Base-by-base conservation (phyloP, 2,329 filamentous ascomycete genomes). In the Pseudopyricularia cyperi region DNA sequence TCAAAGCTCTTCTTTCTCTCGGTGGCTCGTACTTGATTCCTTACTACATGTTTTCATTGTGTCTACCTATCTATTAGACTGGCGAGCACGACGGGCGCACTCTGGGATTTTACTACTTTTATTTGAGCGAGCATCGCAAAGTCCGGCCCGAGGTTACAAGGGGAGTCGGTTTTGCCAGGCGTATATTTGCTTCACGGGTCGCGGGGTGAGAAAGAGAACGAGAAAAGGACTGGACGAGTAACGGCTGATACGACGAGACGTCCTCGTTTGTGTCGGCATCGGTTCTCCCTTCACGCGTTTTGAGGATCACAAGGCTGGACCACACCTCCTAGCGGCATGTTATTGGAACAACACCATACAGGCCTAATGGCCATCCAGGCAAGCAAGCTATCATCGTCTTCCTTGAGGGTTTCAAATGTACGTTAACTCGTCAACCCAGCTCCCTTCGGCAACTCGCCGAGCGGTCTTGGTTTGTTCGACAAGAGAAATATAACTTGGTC, bases 311-410 rank as follows among this genome's bases (percentile, higher is more conserved):
- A 44, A 52, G 54, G 62, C 57, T 58, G 47, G 26, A 47, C 50
- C 24, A 37, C 28, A 28, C 39, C 17, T 46, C 17, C 26, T 22
- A 44, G 32, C 34, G 34, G 61, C 64, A 66, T 66, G 54, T 56
- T 61, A 62, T 56, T 63, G 62, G 62, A 32, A 30, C 34, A 44
- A 33, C 49, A 42, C 24, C 33, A 15, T 44, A 42, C 35, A 35
- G 35, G 17, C 17, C 49, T 28, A 24, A 39, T 62, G 63, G 59
- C 66, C 61, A 68, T 65, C 70, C 67, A 74, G 69, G 72, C 74
- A 79, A 77, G 77, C 78, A 79, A 76, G 77, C 78, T 76, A 80
- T 80, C 79, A 80, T 82, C 79, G 77, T 82, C 79, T 80, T 83
- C 78, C 73, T 75, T 71, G 68, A 69, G 65, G 63, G 63, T 66